These are phyloP conservation scores for Fagopyrum tataricum DNA, from an alignment of 148 eudicot genomes.

Conservation along the genomic window DNA sequence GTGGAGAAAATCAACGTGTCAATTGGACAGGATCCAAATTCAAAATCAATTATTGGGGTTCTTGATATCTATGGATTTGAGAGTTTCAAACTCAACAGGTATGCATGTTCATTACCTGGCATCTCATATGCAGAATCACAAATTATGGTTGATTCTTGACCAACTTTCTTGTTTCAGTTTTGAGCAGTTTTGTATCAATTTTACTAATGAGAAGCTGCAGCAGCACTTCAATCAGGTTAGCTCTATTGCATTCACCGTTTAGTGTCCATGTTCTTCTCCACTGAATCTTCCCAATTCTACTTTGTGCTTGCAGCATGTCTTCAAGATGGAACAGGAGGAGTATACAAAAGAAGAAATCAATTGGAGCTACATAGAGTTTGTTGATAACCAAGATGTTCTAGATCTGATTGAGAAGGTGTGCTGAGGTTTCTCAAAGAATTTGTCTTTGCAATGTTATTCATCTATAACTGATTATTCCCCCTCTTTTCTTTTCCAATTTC, in stretches of 20 bases:
- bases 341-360: neutral
- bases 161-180: neutral
- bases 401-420: constrained; percentile 95
- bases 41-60: constrained; percentile 70
- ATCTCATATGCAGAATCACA: neutral
- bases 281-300: neutral
- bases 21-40: constrained; percentile 83
- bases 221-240: neutral
- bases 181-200: neutral
- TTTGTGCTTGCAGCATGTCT: neutral
- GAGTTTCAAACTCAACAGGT: constrained; percentile 99
- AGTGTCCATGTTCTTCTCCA: neutral
- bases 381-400: constrained; percentile 34
- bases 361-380: neutral
- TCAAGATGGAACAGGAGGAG: neutral
- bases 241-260: neutral
- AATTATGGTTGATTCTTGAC: neutral
- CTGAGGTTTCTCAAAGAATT: neutral
- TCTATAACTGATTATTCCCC: neutral
- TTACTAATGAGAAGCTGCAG: neutral
- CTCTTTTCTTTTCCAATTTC: neutral
- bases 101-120: neutral
- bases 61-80: constrained; percentile 94
- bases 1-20: constrained; percentile 89
- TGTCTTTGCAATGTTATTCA: neutral